Percentiles rank a stretch among this genome's conserved stretches.
phyloP scores from a whole-genome alignment of 805 yeast genomes.

The Saccharomycopsis sp. region DNA sequence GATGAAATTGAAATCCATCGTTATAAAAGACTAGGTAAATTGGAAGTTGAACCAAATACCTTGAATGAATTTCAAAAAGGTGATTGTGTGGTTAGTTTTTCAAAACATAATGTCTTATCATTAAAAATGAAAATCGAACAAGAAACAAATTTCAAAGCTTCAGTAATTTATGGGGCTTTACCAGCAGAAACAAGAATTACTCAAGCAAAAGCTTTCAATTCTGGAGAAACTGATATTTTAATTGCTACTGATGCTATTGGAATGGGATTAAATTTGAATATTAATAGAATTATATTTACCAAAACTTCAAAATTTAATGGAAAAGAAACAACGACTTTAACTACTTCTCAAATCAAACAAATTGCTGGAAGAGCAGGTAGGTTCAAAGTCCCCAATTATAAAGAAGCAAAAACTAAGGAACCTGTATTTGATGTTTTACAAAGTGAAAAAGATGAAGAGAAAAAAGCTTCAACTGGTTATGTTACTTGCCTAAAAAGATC shows the following conservation, averaged over 20 bases:
- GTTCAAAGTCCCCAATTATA: slow-evolving; percentile 32
- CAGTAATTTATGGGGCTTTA: slow-evolving; percentile 87
- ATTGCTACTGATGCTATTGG: slow-evolving; percentile 97
- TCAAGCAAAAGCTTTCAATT: slow-evolving; percentile 73
- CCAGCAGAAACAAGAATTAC: slow-evolving; percentile 91
- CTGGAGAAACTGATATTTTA: slow-evolving; percentile 68
- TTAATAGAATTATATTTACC: slow-evolving; percentile 70
- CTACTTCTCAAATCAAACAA: slow-evolving; percentile 69
- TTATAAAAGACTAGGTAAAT: slow-evolving; percentile 67
- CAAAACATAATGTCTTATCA: slow-evolving; percentile 61
- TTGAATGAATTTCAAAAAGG: slow-evolving; percentile 40
- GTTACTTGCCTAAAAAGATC: slow-evolving; percentile 7
- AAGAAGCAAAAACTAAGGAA: not conserved
- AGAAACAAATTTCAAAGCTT: slow-evolving; percentile 55
- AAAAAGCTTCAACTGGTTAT: slow-evolving; percentile 6
- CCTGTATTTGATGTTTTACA: slow-evolving; percentile 4
- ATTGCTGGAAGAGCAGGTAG: slow-evolving; percentile 97
- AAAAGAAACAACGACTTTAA: slow-evolving; percentile 31
- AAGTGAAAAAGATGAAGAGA: not conserved
- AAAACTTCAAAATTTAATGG: slow-evolving; percentile 67
- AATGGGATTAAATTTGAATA: slow-evolving; percentile 88
- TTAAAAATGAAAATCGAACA: slow-evolving; percentile 61
- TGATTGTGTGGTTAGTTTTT: slow-evolving; percentile 85
- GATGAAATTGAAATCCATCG: slow-evolving; percentile 64
- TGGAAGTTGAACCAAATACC: slow-evolving; percentile 39